These are phyloP conservation scores for Cercophora scortea DNA, from an alignment of 495 filamentous ascomycete genomes.

Conservation along the genomic window DNA sequence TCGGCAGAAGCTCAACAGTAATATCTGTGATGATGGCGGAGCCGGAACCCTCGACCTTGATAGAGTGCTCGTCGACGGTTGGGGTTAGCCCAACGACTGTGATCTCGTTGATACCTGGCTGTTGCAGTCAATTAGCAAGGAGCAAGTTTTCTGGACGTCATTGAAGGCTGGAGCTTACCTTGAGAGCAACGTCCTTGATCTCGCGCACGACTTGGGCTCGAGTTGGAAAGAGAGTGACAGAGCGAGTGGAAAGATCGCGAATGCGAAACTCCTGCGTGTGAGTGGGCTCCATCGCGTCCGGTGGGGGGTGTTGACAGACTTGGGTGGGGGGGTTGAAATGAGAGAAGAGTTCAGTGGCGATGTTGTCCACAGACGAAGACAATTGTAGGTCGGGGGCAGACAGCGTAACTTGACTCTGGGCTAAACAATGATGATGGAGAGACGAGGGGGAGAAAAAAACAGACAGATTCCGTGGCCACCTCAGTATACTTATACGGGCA, in stretches of 20 bases:
- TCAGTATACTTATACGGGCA: slow-evolving; percentile 13
- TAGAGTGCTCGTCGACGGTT: slow-evolving; percentile 55
- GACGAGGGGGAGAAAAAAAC: neutral
- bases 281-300: slow-evolving; percentile 16
- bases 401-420: neutral
- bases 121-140: slow-evolving; percentile 1
- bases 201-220: slow-evolving; percentile 56
- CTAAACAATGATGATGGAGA: neutral
- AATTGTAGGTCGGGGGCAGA: neutral
- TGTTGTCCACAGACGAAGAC: neutral
- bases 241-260: slow-evolving; percentile 48
- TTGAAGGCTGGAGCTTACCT: slow-evolving; percentile 26
- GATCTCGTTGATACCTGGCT: slow-evolving; percentile 58
- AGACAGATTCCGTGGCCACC: neutral
- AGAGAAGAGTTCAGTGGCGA: no score
- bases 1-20: slow-evolving; percentile 53
- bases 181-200: slow-evolving; percentile 50
- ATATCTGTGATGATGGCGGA: slow-evolving; percentile 58
- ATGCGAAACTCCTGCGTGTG: slow-evolving; percentile 41
- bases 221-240: slow-evolving; percentile 54
- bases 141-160: neutral
- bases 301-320: no score
- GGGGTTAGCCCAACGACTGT: slow-evolving; percentile 58
- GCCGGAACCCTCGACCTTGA: slow-evolving; percentile 63
- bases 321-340: neutral